Conservation (phyloP, 805 yeast species). For the Wickerhamiella azyma region DNA sequence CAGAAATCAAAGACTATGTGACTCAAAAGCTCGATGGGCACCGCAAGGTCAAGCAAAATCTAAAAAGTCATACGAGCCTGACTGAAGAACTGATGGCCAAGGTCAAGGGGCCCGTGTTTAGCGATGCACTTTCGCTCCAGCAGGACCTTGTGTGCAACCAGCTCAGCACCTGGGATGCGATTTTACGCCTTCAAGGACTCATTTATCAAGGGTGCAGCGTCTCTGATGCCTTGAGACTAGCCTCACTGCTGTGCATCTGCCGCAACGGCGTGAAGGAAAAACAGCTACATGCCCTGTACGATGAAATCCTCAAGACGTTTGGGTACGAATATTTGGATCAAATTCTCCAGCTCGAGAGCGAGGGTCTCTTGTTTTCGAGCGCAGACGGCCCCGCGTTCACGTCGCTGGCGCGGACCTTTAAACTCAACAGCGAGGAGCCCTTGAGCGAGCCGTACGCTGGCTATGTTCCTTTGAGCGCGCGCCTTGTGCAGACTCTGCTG, state of each 20-base stretch:
- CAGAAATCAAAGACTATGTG: conserved; percentile 61
- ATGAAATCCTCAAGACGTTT: conserved; percentile 45
- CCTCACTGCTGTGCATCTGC: conserved; percentile 46
- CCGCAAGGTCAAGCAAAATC: conserved; percentile 51
- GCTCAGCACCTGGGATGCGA: conserved; percentile 29
- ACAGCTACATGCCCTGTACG: conserved; percentile 29
- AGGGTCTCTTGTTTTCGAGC: conserved; percentile 33
- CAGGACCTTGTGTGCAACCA: conserved; percentile 54
- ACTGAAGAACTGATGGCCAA: conserved; percentile 48
- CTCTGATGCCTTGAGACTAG: conserved; percentile 36
- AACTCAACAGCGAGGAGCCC: conserved; percentile 21
- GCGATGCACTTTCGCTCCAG: conserved; percentile 23
- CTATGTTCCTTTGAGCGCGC: conserved; percentile 57
- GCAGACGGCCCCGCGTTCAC: conserved; percentile 23
- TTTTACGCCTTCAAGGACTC: conserved; percentile 34
- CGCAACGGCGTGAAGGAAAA: conserved; percentile 61
- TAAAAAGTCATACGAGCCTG: conserved; percentile 60
- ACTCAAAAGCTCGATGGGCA: conserved; percentile 45
- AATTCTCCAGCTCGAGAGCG: conserved; percentile 36
- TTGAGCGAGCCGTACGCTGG: conserved; percentile 45
- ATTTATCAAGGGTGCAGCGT: conserved; percentile 33
- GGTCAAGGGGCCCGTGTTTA: conserved; percentile 28
- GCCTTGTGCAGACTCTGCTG: conserved; percentile 59
- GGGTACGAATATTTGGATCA: conserved; percentile 43
- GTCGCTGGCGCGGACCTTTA: conserved; percentile 19